phyloP scores from a whole-genome alignment of 1,284 basidiomycete species.

The Vanrija pseudolonga region DNA sequence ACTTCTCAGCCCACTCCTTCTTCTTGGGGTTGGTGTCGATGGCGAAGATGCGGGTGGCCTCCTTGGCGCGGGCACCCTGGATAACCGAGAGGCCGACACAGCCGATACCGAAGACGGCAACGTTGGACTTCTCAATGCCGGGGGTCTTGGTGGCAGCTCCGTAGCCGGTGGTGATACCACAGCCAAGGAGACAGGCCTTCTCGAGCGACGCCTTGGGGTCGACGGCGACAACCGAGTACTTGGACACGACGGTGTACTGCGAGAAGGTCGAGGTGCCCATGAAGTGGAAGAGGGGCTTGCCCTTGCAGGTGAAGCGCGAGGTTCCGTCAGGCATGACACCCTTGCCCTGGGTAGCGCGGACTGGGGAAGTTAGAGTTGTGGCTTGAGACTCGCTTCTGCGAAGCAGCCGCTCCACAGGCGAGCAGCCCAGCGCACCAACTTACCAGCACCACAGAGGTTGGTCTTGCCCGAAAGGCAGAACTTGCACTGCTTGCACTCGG shows the following conservation, averaged over 20 bases:
- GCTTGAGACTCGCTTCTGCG: not conserved
- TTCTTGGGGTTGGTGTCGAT: conserved; percentile 85
- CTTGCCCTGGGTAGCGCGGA: conserved; percentile 90
- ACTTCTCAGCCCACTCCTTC: conserved; percentile 83
- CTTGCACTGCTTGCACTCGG: conserved; percentile 94
- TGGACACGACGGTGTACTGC: conserved; percentile 97
- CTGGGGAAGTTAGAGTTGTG: conserved; percentile 47
- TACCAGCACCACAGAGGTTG: conserved; percentile 75
- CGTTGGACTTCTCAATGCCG: conserved; percentile 65
- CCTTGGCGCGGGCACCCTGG: conserved; percentile 72
- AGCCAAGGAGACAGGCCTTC: conserved; percentile 90
- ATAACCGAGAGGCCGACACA: conserved; percentile 94
- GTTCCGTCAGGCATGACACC: conserved; percentile 94
- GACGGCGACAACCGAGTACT: conserved; percentile 92
- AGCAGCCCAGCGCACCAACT: too few relatives aligned
- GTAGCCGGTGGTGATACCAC: conserved; percentile 91
- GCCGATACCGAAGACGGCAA: conserved; percentile 93
- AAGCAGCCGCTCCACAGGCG: conserved; percentile 9
- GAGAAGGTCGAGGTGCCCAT: conserved; percentile 99
- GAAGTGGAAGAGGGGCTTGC: conserved; percentile 88
- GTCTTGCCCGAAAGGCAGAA: conserved; percentile 99
- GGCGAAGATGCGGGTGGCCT: conserved; percentile 84
- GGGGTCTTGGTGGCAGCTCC: conserved; percentile 55
- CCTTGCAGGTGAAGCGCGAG: conserved; percentile 86
- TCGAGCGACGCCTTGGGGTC: conserved; percentile 82